Conservation (phyloP, 164 flowering plant genomes). For the Warburgia ugandensis region DNA sequence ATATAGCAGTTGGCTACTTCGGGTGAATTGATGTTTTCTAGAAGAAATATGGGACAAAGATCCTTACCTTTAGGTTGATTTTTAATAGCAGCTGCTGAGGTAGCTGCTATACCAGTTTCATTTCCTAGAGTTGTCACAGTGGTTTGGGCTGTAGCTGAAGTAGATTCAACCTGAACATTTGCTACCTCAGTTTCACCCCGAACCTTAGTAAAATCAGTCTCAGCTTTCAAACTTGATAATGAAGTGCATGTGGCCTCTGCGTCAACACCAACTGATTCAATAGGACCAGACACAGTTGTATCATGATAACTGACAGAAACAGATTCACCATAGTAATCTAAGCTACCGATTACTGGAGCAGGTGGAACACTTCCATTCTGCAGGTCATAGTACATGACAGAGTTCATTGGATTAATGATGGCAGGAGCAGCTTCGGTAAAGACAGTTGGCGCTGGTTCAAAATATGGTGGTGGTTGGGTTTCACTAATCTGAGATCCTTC, state of each 20-base stretch:
- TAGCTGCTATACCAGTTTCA: constrained; percentile 23
- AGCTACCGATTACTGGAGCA: constrained; percentile 17
- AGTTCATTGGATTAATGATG: constrained; percentile 31
- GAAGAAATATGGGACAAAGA: too few relatives aligned
- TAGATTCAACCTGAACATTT: constrained; percentile 21
- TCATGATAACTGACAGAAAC: constrained; percentile 20
- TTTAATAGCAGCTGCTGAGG: constrained; percentile 31
- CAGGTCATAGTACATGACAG: constrained; percentile 38
- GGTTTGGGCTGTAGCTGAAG: constrained; percentile 25
- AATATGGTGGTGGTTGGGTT: constrained; percentile 38
- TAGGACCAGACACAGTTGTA: constrained; percentile 20
- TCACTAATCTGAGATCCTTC: constrained; percentile 39
- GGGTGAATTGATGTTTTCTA: too few relatives aligned
- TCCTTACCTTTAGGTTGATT: constrained; percentile 72
- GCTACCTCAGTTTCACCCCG: constrained; percentile 15
- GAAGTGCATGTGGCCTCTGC: too few relatives aligned
- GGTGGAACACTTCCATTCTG: constrained; percentile 34
- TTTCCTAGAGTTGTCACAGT: constrained; percentile 18
- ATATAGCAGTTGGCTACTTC: too few relatives aligned
- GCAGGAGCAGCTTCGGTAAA: constrained; percentile 32
- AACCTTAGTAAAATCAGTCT: constrained; percentile 15
- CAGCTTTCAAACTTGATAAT: too few relatives aligned
- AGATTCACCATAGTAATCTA: constrained; percentile 21
- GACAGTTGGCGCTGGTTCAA: constrained; percentile 28
- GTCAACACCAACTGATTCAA: constrained; percentile 15